A percentile compares a stretch with the other conserved stretches of the same genome.
phyloP scores from a whole-genome alignment of 164 flowering plant genomes.

The Vitis rotundifolia region DNA sequence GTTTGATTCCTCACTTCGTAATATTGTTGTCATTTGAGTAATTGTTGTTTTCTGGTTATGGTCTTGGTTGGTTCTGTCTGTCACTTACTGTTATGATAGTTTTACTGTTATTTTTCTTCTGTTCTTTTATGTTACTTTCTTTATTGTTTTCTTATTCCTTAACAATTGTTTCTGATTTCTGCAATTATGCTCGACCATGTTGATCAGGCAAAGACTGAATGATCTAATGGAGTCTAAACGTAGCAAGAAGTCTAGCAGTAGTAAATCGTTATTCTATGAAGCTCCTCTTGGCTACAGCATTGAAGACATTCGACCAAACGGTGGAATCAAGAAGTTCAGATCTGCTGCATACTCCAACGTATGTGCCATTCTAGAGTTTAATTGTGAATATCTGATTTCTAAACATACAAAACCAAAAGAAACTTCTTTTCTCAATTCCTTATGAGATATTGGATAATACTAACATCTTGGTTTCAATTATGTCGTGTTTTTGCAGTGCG shows the following conservation, averaged over 20 bases:
- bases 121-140: too few relatives aligned
- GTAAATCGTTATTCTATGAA: conserved; percentile 38
- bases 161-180: too few relatives aligned
- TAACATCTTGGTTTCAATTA: background rate
- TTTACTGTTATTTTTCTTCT: too few relatives aligned
- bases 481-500: conserved; percentile 37
- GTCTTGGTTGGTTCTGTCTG: too few relatives aligned
- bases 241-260: conserved; percentile 46
- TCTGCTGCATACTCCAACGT: conserved; percentile 49
- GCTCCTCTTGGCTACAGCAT: conserved; percentile 42
- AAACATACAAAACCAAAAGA: background rate
- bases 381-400: too few relatives aligned
- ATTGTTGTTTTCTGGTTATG: too few relatives aligned
- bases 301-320: conserved; percentile 36
- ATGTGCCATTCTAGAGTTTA: conserved; percentile 4
- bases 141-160: too few relatives aligned
- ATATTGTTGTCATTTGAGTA: too few relatives aligned
- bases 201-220: conserved; percentile 17
- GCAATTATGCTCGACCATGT: background rate
- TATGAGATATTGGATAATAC: background rate
- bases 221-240: conserved; percentile 53
- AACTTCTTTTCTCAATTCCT: background rate
- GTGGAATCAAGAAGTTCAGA: conserved; percentile 46
- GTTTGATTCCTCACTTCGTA: too few relatives aligned
- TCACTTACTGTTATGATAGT: too few relatives aligned